Evolutionary conservation across 1,139 yeast genomes (phyloP).

Genomic region (Debaryomyces psychrophilus): DNA sequence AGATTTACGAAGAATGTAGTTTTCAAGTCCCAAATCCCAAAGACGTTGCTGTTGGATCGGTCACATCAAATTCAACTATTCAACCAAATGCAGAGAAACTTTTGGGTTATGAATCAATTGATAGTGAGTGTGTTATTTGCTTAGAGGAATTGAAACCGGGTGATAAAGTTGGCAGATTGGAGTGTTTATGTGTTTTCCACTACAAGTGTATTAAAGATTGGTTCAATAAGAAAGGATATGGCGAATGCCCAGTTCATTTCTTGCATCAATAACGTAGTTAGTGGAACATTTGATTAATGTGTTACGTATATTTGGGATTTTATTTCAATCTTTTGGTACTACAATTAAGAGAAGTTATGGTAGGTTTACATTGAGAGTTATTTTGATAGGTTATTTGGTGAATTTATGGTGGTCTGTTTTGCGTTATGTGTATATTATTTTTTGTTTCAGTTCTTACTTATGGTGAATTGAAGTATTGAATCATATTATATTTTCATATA

Average conservation of each 20-base stretch:
- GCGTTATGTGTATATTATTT: not conserved
- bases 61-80: constrained; percentile 28
- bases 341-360: not conserved
- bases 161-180: constrained; percentile 87
- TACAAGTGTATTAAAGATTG: constrained; percentile 87
- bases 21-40: constrained; percentile 3
- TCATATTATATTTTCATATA: not conserved
- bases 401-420: not conserved
- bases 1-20: not conserved
- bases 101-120: constrained; percentile 33
- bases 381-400: not conserved
- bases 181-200: constrained; percentile 93
- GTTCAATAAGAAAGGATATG: constrained; percentile 83
- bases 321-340: not conserved
- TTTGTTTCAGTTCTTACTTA: constrained; percentile 3
- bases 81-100: constrained; percentile 25
- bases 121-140: constrained; percentile 88
- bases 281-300: not conserved
- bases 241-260: constrained; percentile 83
- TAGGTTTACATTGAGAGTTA: not conserved
- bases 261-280: constrained; percentile 30
- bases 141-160: constrained; percentile 86
- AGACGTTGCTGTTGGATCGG: constrained; percentile 24
- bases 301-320: constrained; percentile 1
- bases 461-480: not conserved